phyloP scores from a whole-genome alignment of 192 early-diverging fungal species.

The Backusella westeae region DNA sequence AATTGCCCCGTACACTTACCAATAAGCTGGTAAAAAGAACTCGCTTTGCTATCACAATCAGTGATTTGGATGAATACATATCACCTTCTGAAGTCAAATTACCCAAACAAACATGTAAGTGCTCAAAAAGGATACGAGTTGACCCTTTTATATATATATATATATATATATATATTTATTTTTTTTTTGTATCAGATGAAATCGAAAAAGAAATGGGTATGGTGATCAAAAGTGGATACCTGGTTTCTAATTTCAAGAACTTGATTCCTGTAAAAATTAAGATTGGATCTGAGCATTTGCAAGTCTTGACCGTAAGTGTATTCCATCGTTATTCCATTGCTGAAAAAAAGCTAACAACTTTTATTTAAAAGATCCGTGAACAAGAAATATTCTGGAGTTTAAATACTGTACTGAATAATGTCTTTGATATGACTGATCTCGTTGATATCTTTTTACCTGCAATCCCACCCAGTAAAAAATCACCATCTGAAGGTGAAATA shows the following conservation, averaged over 20 bases:
- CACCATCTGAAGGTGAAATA: conserved; percentile 7
- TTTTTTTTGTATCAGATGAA: conserved; percentile 35
- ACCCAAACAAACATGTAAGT: conserved; percentile 61
- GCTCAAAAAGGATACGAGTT: neutral
- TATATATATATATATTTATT: neutral
- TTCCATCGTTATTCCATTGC: neutral
- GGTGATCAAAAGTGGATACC: conserved; percentile 56
- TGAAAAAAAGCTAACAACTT: neutral
- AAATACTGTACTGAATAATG: conserved; percentile 75
- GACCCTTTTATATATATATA: neutral
- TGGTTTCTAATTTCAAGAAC: conserved; percentile 56
- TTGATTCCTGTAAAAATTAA: conserved; percentile 74
- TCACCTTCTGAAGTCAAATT: conserved; percentile 66
- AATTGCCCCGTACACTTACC: conserved; percentile 40
- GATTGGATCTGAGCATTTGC: conserved; percentile 75
- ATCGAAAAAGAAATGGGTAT: conserved; percentile 66
- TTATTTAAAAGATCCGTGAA: conserved; percentile 30
- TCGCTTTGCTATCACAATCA: conserved; percentile 59
- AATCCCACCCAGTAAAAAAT: conserved; percentile 3
- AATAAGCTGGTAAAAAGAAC: conserved; percentile 56
- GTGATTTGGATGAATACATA: conserved; percentile 70
- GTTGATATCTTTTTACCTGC: conserved; percentile 11
- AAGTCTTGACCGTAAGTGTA: conserved; percentile 57
- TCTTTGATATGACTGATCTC: conserved; percentile 45
- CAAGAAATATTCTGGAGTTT: conserved; percentile 76